phyloP scores from a whole-genome alignment of 257 asterid species.

The Solanum microdontum region DNA sequence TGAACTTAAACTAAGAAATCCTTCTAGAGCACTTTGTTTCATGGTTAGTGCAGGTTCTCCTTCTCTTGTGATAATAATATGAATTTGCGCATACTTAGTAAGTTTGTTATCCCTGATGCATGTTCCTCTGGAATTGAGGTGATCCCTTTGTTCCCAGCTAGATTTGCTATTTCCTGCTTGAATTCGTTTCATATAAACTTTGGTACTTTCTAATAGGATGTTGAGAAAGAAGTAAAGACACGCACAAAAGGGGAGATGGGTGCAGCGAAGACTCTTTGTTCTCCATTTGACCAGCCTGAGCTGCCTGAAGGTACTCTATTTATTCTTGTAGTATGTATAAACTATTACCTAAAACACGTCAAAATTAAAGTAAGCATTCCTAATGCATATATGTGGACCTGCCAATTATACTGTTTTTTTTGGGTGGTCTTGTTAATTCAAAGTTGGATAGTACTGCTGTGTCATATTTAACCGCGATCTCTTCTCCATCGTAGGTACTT shows the following conservation, averaged over 20 bases:
- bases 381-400: neutral
- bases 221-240: slow-evolving; percentile 66
- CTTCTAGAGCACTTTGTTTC: neutral
- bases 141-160: neutral
- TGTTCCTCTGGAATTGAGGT: neutral
- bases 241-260: slow-evolving; percentile 81
- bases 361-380: neutral
- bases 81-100: neutral
- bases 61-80: neutral
- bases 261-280: slow-evolving; percentile 66
- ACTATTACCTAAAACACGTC: neutral
- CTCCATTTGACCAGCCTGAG: slow-evolving; percentile 75
- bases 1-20: neutral
- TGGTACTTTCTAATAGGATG: slow-evolving; percentile 31
- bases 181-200: neutral
- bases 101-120: neutral
- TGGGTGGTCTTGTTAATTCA: neutral
- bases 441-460: neutral
- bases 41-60: neutral
- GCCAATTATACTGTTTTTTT: neutral
- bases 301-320: slow-evolving; percentile 46
- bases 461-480: neutral
- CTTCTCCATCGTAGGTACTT: slow-evolving; percentile 25
- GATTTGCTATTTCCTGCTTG: neutral
- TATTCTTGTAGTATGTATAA: neutral